Conservation (phyloP, 371 early-diverging fungal species). For the Mucor indicus region DNA sequence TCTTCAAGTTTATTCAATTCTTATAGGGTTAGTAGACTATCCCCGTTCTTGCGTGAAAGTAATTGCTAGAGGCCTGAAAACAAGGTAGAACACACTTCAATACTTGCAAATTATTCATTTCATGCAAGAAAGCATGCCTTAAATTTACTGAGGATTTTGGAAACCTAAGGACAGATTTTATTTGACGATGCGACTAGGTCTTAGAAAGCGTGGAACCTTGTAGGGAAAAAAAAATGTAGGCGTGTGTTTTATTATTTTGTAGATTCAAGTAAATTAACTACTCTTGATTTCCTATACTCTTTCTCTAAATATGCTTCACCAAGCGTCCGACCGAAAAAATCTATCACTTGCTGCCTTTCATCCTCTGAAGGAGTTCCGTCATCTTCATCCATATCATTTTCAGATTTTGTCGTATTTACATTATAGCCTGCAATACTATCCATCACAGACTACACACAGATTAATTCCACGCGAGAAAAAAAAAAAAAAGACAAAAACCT, state of each 20-base stretch:
- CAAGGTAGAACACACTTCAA: too few species aligned
- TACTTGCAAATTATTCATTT: too few species aligned
- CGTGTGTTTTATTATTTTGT: background rate
- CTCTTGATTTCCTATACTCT: conserved; percentile 7
- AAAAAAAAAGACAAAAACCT: background rate
- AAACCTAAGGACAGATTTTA: too few species aligned
- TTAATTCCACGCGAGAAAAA: background rate
- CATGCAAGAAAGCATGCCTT: too few species aligned
- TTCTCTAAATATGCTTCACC: conserved; percentile 22
- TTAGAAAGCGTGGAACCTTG: too few species aligned
- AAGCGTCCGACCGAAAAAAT: conserved; percentile 12
- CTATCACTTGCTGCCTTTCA: conserved; percentile 9
- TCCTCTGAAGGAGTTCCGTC: conserved; percentile 6
- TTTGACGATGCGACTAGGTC: too few species aligned
- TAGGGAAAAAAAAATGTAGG: too few species aligned
- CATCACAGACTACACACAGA: conserved; percentile 10
- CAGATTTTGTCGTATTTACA: background rate
- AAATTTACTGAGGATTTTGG: too few species aligned
- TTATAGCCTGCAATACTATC: conserved; percentile 17
- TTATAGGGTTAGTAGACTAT: too few species aligned
- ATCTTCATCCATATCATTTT: conserved; percentile 20
- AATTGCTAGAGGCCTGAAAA: too few species aligned
- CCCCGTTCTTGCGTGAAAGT: too few species aligned
- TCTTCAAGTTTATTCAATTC: too few species aligned
- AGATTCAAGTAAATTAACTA: background rate